Percentiles rank a stretch among this genome's conserved stretches.
Evolutionary conservation across 2,329 filamentous ascomycete species (phyloP).

Genomic region (Beauveria bassiana): DNA sequence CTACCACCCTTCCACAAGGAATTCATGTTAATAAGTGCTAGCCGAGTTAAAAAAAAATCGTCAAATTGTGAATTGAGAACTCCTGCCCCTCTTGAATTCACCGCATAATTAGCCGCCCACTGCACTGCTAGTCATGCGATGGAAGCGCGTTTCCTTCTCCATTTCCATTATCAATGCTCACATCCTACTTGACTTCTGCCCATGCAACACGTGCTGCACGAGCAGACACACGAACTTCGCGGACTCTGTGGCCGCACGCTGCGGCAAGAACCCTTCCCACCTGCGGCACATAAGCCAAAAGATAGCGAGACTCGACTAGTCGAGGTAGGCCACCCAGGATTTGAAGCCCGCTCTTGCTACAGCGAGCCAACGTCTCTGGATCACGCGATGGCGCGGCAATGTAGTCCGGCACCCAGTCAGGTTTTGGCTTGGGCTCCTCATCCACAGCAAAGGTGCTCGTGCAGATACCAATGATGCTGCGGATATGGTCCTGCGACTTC

Average conservation of each 20-base stretch:
- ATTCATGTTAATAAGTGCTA: not conserved
- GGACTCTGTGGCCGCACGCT: conserved; percentile 46
- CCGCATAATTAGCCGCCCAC: not conserved
- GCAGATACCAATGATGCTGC: conserved; percentile 40
- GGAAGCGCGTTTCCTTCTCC: not conserved
- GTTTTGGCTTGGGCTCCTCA: conserved; percentile 19
- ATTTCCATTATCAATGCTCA: not conserved
- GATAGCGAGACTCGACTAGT: conserved; percentile 38
- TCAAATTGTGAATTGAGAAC: not conserved
- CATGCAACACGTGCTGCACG: conserved; percentile 42
- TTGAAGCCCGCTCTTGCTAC: conserved; percentile 39
- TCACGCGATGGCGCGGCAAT: conserved; percentile 15
- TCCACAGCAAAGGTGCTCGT: conserved; percentile 29
- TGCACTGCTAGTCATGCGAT: not conserved
- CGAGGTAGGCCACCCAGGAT: conserved; percentile 40
- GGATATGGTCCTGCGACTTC: conserved; percentile 39
- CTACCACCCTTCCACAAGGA: not conserved
- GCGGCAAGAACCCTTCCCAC: conserved; percentile 40
- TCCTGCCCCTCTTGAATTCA: not conserved
- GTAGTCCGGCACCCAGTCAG: conserved; percentile 24
- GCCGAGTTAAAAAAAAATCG: not conserved
- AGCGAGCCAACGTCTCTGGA: conserved; percentile 23
- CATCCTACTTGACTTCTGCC: conserved; percentile 28
- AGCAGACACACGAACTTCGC: conserved; percentile 44
- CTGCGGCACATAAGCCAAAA: conserved; percentile 36